phyloP scores from a whole-genome alignment of 306 rosid genomes.

The Oxytropis ochrocephala region DNA sequence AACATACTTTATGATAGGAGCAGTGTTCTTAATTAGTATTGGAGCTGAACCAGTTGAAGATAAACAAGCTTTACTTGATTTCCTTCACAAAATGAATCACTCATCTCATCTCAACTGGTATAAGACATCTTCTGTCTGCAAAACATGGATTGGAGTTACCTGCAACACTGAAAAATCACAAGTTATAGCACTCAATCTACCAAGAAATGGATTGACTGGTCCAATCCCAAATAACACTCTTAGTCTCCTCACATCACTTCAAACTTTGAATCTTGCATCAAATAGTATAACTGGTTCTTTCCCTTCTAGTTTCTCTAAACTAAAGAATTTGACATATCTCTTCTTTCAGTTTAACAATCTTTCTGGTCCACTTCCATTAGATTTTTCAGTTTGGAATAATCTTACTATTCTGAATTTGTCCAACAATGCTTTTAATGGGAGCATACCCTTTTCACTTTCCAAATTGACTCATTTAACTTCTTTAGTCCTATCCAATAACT shows the following conservation, averaged over 20 bases:
- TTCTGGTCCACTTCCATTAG: conserved; percentile 67
- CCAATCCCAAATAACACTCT: conserved; percentile 68
- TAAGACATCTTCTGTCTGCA: conserved; percentile 52
- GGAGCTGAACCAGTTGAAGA: conserved; percentile 52
- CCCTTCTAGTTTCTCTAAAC: conserved; percentile 55
- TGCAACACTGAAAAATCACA: conserved; percentile 52
- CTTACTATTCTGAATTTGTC: conserved; percentile 51
- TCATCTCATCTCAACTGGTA: conserved; percentile 52
- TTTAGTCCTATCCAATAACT: conserved; percentile 63
- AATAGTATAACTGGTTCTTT: conserved; percentile 58
- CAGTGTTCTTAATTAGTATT: conserved; percentile 21
- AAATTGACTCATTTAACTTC: conserved; percentile 53
- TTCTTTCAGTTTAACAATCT: conserved; percentile 57
- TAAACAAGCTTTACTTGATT: conserved; percentile 71
- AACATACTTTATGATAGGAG: conserved; percentile 24
- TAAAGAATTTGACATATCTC: conserved; percentile 41
- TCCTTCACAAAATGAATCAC: conserved; percentile 50
- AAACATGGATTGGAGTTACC: conserved; percentile 56
- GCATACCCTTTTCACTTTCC: conserved; percentile 62
- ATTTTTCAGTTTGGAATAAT: conserved; percentile 68
- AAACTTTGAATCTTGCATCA: conserved; percentile 50
- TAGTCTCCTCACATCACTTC: conserved; percentile 48
- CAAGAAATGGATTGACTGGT: conserved; percentile 55
- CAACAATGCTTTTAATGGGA: conserved; percentile 62
- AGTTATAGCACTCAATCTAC: conserved; percentile 49